Evolutionary conservation across 805 yeast species (phyloP).

Genomic region (Middelhovenomyces tepae): DNA sequence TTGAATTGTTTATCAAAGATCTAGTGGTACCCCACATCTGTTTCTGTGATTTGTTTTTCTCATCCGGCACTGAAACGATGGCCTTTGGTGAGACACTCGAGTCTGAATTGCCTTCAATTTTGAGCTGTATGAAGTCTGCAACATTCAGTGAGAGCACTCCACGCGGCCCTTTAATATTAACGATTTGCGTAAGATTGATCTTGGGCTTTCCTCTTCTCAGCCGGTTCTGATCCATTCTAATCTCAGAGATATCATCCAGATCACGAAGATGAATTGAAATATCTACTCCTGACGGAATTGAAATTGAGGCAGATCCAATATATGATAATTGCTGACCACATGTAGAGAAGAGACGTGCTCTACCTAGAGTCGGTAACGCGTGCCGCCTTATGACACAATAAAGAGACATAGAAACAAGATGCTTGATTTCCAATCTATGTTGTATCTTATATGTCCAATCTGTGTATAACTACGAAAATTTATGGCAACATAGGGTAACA

Average conservation of each 20-base stretch:
- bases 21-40: conserved; percentile 95
- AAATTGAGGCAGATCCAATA: conserved; percentile 74
- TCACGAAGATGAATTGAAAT: conserved; percentile 27
- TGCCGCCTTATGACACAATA: too few relatives aligned
- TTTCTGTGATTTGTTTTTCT: conserved; percentile 56
- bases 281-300: conserved; percentile 53
- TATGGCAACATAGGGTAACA: too few relatives aligned
- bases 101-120: conserved; percentile 29
- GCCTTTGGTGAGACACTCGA: not conserved
- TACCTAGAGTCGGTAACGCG: too few relatives aligned
- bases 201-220: conserved; percentile 59
- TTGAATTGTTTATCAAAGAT: conserved; percentile 63
- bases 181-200: conserved; percentile 47
- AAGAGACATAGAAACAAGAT: too few relatives aligned
- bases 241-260: conserved; percentile 24
- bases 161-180: conserved; percentile 66
- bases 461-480: too few relatives aligned
- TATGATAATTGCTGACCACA: conserved; percentile 28
- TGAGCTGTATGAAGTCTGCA: conserved; percentile 60
- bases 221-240: conserved; percentile 46
- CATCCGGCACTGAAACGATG: conserved; percentile 48
- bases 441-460: too few relatives aligned
- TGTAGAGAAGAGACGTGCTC: too few relatives aligned
- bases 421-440: too few relatives aligned
- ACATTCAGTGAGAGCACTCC: conserved; percentile 57